phyloP scores from a whole-genome alignment of 2,329 filamentous ascomycete species.

The Dactylonectria estremocensis region DNA sequence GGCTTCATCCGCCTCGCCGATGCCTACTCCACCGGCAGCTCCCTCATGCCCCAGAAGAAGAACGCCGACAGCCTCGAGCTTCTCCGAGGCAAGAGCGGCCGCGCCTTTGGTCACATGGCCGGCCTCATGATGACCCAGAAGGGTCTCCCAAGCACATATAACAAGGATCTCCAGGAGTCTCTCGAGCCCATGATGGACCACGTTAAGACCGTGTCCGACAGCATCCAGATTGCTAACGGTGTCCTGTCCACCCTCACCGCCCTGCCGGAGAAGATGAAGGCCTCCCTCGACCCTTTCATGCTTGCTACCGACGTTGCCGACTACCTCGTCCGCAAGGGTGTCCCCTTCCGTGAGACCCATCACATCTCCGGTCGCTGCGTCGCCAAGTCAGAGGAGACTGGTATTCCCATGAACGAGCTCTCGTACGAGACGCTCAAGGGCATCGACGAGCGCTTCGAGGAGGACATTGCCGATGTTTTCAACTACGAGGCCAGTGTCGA shows the following conservation, averaged over 20 bases:
- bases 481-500: constrained; percentile 90
- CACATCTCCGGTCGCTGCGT: constrained; percentile 81
- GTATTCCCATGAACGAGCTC: constrained; percentile 79
- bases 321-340: constrained; percentile 75
- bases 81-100: constrained; percentile 81
- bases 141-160: constrained; percentile 81
- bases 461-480: constrained; percentile 80
- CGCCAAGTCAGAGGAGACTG: constrained; percentile 54
- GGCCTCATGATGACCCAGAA: constrained; percentile 78
- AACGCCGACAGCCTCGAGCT: constrained; percentile 80
- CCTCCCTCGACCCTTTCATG: constrained; percentile 86
- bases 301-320: constrained; percentile 81
- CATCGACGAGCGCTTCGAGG: constrained; percentile 78
- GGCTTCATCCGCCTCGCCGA: constrained; percentile 83
- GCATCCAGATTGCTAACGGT: constrained; percentile 81
- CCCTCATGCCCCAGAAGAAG: constrained; percentile 90
- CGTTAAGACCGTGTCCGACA: constrained; percentile 81
- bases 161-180: constrained; percentile 84
- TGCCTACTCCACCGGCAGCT: constrained; percentile 82
- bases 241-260: constrained; percentile 81
- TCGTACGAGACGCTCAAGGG: constrained; percentile 76
- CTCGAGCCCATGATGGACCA: constrained; percentile 84
- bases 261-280: constrained; percentile 82
- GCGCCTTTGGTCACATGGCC: constrained; percentile 85
- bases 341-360: constrained; percentile 86